A percentile compares a stretch with the other conserved stretches of the same genome.
Conservation (phyloP, 148 eudicot species). For the Rheum nobile region DNA sequence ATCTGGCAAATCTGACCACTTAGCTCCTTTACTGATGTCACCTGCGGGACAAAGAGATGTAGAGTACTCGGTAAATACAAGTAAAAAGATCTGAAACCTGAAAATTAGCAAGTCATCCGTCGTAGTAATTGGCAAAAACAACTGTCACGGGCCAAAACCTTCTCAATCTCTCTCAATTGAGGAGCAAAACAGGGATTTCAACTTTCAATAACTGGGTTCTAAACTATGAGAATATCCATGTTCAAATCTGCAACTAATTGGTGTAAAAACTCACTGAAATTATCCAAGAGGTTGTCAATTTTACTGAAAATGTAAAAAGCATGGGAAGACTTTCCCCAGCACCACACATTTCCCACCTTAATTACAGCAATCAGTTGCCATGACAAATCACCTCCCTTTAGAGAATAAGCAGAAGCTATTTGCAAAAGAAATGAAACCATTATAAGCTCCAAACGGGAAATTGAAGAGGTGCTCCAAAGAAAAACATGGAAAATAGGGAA, state of each 20-base stretch:
- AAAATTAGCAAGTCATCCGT: background rate
- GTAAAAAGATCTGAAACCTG: background rate
- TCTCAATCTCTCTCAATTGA: conserved; percentile 3
- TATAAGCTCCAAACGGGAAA: background rate
- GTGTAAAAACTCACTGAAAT: background rate
- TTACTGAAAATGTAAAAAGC: background rate
- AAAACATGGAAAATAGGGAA: background rate
- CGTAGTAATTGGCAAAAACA: background rate
- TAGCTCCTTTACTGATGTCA: conserved; percentile 42
- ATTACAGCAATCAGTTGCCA: background rate
- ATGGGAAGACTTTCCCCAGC: background rate
- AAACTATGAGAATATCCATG: background rate
- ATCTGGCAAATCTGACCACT: conserved; percentile 73
- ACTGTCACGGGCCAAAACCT: background rate
- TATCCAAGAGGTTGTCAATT: background rate
- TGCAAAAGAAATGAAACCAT: background rate
- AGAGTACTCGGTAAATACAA: background rate
- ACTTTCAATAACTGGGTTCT: background rate
- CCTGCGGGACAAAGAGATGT: conserved; percentile 15
- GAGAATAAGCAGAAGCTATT: background rate
- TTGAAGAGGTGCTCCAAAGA: background rate
- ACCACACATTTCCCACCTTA: background rate
- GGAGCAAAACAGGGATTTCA: background rate
- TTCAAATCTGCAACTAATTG: background rate
- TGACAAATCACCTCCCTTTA: background rate